Percentiles rank a stretch among this genome's conserved stretches.
phyloP scores from a whole-genome alignment of 768 basidiomycete genomes.

The Boletus eberwhitei region DNA sequence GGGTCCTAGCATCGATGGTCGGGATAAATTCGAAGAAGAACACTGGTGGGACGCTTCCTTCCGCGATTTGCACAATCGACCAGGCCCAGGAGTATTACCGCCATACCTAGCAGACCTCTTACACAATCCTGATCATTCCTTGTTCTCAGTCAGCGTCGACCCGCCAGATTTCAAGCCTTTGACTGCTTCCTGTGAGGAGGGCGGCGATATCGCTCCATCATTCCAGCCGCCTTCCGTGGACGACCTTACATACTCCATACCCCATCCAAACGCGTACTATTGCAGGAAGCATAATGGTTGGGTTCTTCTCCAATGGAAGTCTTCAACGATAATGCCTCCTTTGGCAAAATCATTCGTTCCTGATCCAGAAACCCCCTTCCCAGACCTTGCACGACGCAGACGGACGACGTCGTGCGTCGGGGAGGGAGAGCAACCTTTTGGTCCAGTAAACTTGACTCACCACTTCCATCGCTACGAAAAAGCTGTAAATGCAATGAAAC shows the following conservation, averaged over 20 bases:
- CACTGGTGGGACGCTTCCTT: conserved; percentile 65
- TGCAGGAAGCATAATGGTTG: conserved; percentile 81
- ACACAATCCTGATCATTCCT: conserved; percentile 69
- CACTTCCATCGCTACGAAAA: conserved; percentile 76
- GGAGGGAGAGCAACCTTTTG: conserved; percentile 45
- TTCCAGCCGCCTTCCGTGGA: conserved; percentile 48
- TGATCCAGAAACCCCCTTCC: conserved; percentile 44
- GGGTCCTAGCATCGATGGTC: conserved; percentile 53
- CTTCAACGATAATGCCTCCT: conserved; percentile 58
- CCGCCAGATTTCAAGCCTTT: conserved; percentile 31
- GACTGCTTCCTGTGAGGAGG: conserved; percentile 19
- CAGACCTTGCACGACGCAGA: conserved; percentile 51
- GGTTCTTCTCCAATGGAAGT: conserved; percentile 72
- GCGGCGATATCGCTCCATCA: conserved; percentile 12
- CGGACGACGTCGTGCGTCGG: conserved; percentile 50
- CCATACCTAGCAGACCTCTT: conserved; percentile 63
- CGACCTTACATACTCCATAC: conserved; percentile 65
- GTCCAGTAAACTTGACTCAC: conserved; percentile 59
- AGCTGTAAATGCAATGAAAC: conserved; percentile 65
- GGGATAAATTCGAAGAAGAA: conserved; percentile 56
- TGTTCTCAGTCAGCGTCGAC: conserved; percentile 56
- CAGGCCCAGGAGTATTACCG: conserved; percentile 69
- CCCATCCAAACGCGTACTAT: conserved; percentile 81
- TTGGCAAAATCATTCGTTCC: conserved; percentile 52
- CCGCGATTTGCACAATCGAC: conserved; percentile 47